phyloP scores from a whole-genome alignment of 208 protist genomes.

The Leishmania amazonensis region DNA sequence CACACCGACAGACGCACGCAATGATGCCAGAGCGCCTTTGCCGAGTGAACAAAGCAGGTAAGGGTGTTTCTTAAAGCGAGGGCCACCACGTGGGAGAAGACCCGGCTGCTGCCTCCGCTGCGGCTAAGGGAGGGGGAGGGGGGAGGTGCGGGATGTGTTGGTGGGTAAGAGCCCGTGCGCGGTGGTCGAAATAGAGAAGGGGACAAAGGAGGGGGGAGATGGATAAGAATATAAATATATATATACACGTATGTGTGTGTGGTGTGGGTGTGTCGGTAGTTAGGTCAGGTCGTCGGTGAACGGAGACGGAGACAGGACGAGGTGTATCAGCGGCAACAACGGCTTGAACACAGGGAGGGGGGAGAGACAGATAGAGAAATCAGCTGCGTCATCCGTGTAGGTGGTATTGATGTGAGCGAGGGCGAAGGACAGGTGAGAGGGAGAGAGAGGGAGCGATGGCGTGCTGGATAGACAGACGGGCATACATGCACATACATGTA shows the following conservation, averaged over 20 bases:
- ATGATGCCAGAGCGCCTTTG: neutral
- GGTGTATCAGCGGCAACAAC: neutral
- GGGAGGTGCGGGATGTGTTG: neutral
- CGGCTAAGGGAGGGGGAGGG: neutral
- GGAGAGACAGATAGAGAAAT: neutral
- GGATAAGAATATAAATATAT: neutral
- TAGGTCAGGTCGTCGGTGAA: neutral
- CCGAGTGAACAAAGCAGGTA: neutral
- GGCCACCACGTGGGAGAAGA: neutral
- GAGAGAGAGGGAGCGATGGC: neutral
- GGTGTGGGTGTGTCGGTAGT: slow-evolving; percentile 2
- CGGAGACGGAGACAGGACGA: neutral
- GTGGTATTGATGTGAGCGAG: neutral
- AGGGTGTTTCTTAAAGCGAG: neutral
- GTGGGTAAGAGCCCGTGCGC: neutral
- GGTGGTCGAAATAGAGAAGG: neutral
- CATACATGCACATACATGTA: neutral
- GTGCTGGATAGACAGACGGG: neutral
- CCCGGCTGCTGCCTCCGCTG: neutral
- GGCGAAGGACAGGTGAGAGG: neutral
- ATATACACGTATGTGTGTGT: neutral
- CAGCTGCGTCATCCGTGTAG: neutral
- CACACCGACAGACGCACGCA: neutral
- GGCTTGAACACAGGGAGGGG: neutral
- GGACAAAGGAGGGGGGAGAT: neutral